Conservation (phyloP, 176 grass and related monocot genomes). For the barley (Hordeum vulgare) region DNA sequence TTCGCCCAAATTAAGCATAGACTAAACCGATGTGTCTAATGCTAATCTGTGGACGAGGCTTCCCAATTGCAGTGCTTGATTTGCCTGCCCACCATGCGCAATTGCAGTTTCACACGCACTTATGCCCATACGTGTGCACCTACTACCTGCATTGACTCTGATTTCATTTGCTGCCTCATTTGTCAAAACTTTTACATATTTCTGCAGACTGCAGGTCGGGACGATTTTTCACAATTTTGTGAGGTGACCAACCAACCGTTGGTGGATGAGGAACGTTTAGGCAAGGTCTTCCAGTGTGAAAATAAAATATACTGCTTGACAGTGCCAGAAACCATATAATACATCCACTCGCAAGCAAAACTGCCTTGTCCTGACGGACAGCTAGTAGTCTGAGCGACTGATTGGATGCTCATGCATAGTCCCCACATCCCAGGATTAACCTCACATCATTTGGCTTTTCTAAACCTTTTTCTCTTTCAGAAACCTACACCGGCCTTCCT, state of each 20-base stretch:
- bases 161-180: neutral
- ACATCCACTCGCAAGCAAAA: neutral
- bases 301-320: neutral
- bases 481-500: neutral
- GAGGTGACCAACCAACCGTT: neutral
- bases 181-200: conserved; percentile 13
- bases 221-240: neutral
- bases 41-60: neutral
- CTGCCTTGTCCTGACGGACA: neutral
- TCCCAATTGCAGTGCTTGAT: neutral
- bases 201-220: neutral
- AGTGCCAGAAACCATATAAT: neutral
- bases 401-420: neutral
- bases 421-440: neutral
- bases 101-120: neutral
- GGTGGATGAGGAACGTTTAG: conserved; percentile 17
- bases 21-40: neutral
- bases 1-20: neutral
- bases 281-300: neutral
- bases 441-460: neutral
- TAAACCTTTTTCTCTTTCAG: neutral
- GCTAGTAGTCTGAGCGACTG: neutral
- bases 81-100: neutral
- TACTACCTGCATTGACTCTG: conserved; percentile 35
- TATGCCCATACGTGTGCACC: conserved; percentile 21